Percentiles rank a stretch among this genome's conserved stretches.
phyloP scores from a whole-genome alignment of 2,329 filamentous ascomycete genomes.

The Aspergillus tamarii region DNA sequence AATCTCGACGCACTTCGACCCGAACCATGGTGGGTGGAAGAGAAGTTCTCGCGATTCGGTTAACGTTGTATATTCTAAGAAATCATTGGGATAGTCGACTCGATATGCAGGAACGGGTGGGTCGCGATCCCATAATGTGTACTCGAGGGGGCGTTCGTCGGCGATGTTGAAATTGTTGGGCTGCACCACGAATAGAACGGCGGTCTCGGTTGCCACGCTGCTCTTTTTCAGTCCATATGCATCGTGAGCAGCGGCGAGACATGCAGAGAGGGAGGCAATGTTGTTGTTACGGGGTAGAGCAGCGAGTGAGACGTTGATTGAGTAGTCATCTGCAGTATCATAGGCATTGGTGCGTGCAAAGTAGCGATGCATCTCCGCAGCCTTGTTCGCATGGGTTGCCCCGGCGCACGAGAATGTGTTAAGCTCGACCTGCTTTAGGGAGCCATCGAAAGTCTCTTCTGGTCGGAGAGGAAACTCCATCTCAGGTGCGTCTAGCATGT shows the following conservation, averaged over 20 bases:
- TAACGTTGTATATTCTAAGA: conserved; percentile 36
- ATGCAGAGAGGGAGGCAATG: conserved; percentile 33
- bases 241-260: conserved; percentile 38
- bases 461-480: background rate
- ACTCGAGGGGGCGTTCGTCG: conserved; percentile 52
- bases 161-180: conserved; percentile 50
- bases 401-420: conserved; percentile 51
- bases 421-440: conserved; percentile 51
- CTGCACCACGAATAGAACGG: conserved; percentile 50
- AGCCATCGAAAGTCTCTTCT: background rate
- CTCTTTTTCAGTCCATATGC: conserved; percentile 32
- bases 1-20: conserved; percentile 37
- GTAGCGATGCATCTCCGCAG: conserved; percentile 48
- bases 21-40: conserved; percentile 34
- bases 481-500: conserved; percentile 43
- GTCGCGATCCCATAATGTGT: conserved; percentile 41
- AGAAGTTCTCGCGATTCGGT: conserved; percentile 37
- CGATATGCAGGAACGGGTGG: conserved; percentile 40
- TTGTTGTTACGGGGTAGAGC: conserved; percentile 38
- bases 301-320: conserved; percentile 5
- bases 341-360: conserved; percentile 30
- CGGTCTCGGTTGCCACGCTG: conserved; percentile 25
- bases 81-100: conserved; percentile 38
- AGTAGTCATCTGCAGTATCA: background rate
- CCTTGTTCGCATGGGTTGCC: conserved; percentile 43